These are phyloP conservation scores for Aspergillus campestris DNA, from an alignment of 495 filamentous ascomycete genomes.

Conservation along the genomic window DNA sequence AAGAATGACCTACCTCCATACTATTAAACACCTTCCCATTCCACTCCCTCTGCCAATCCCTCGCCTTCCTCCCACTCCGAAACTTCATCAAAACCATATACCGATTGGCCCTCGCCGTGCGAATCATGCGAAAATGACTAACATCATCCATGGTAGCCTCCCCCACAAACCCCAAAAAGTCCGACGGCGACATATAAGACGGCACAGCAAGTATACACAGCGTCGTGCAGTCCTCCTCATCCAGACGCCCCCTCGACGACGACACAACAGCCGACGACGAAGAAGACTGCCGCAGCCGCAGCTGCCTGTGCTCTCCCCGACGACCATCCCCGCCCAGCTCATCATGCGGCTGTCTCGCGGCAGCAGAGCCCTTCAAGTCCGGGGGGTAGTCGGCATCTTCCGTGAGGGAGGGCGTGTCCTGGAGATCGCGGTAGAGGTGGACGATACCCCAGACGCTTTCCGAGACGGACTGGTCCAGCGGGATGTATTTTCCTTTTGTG, in stretches of 20 bases:
- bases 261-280: constrained; percentile 1
- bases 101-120: constrained; percentile 77
- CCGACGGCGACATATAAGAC: constrained; percentile 80
- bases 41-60: constrained; percentile 74
- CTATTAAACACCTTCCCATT: constrained; percentile 93
- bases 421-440: constrained; percentile 81
- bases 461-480: constrained; percentile 63
- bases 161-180: constrained; percentile 88
- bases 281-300: constrained; percentile 8
- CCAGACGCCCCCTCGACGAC: constrained; percentile 14
- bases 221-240: constrained; percentile 72
- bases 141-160: constrained; percentile 82
- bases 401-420: constrained; percentile 53
- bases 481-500: constrained; percentile 72
- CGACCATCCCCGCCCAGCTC: constrained; percentile 17
- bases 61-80: constrained; percentile 61
- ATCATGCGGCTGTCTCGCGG: constrained; percentile 24
- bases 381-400: constrained; percentile 31
- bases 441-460: constrained; percentile 90
- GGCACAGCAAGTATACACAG: constrained; percentile 92
- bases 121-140: constrained; percentile 92
- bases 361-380: constrained; percentile 36
- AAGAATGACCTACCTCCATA: constrained; percentile 65
- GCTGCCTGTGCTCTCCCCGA: constrained; percentile 8
- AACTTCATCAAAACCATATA: constrained; percentile 99